Percentiles rank a stretch among this genome's conserved stretches.
These are phyloP conservation scores for Silybum marianum DNA, from an alignment of 129 eudicot genomes.

Conservation along the genomic window DNA sequence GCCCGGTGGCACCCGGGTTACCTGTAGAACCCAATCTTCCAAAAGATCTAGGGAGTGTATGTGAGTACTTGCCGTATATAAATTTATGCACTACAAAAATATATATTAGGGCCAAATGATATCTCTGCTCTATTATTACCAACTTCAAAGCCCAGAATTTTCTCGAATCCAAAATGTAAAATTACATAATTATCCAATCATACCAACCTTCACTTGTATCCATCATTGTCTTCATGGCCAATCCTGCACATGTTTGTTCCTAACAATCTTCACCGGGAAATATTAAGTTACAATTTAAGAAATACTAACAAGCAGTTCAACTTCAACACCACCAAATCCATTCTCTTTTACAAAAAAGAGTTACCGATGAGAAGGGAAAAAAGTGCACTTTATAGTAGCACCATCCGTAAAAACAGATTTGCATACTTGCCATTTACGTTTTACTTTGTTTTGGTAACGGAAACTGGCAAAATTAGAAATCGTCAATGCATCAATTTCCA, in stretches of 20 bases:
- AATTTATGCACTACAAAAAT: neutral
- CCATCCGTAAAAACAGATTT: neutral
- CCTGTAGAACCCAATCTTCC: too few species aligned
- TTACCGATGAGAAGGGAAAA: too few species aligned
- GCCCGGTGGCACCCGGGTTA: too few species aligned
- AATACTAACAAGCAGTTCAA: neutral
- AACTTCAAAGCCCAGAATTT: neutral
- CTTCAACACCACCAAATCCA: neutral
- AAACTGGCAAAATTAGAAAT: neutral
- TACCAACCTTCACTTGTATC: neutral
- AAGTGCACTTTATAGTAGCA: too few species aligned
- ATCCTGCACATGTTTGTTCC: neutral
- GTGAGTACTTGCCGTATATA: too few species aligned
- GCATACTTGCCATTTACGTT: neutral
- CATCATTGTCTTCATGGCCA: neutral
- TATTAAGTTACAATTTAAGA: neutral
- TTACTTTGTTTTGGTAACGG: neutral
- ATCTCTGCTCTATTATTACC: neutral
- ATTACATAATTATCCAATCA: neutral
- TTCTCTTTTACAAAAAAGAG: neutral
- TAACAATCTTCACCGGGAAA: neutral
- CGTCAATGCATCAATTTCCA: neutral
- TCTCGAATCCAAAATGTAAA: neutral
- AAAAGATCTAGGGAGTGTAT: too few species aligned
- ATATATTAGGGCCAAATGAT: neutral